Percentiles rank a stretch among this genome's conserved stretches.
phyloP scores from a whole-genome alignment of 306 rosid species.

The Castanea sativa region DNA sequence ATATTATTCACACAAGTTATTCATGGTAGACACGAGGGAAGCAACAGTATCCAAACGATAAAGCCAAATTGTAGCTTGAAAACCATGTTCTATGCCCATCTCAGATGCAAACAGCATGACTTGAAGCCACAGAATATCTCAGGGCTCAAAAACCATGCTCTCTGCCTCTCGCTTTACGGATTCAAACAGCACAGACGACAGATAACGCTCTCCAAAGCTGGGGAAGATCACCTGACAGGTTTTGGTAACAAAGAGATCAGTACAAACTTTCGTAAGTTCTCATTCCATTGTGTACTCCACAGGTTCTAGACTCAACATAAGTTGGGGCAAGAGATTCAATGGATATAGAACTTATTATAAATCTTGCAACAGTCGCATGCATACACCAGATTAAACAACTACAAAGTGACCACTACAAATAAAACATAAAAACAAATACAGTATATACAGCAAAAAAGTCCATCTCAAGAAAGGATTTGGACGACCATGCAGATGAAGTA shows the following conservation, averaged over 20 bases:
- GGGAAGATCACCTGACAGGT: conserved; percentile 64
- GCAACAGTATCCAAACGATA: conserved; percentile 7
- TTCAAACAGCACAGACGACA: conserved; percentile 70
- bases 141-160: conserved; percentile 56
- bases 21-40: background rate
- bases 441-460: background rate
- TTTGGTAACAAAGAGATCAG: conserved; percentile 15
- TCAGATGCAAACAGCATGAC: conserved; percentile 16
- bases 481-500: background rate
- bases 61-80: conserved; percentile 9
- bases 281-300: too few relatives aligned
- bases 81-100: conserved; percentile 5
- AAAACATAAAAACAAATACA: background rate
- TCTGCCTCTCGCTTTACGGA: conserved; percentile 66
- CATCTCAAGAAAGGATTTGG: background rate
- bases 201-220: conserved; percentile 91
- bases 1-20: conserved; percentile 10
- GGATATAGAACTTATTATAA: too few relatives aligned
- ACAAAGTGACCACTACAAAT: background rate
- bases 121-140: conserved; percentile 15
- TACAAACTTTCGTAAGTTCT: background rate
- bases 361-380: too few relatives aligned
- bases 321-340: too few relatives aligned
- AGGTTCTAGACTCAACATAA: too few relatives aligned
- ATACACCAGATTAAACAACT: background rate